Percentiles rank a stretch among this genome's conserved stretches.
These are phyloP conservation scores for Tulasnella sp. DNA, from an alignment of 768 basidiomycete genomes.

Conservation along the genomic window DNA sequence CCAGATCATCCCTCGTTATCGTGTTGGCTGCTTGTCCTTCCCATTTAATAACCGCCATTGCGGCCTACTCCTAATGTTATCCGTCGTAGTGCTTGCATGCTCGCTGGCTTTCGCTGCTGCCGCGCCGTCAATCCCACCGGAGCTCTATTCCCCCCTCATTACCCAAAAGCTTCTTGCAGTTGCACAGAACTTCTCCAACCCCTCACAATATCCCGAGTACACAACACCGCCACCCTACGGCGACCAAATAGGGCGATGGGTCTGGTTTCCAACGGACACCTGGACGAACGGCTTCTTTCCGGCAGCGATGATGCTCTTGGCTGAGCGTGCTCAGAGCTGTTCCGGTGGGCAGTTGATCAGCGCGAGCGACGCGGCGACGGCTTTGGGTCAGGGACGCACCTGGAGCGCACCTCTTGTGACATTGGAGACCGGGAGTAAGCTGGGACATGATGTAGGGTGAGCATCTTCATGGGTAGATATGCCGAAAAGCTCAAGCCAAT, in stretches of 20 bases:
- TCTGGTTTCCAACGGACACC: background rate
- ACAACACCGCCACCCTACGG: slow-evolving; percentile 28
- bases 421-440: slow-evolving; percentile 8
- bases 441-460: slow-evolving; percentile 18
- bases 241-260: slow-evolving; percentile 1
- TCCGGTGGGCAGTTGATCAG: background rate
- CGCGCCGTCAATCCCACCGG: slow-evolving; percentile 25
- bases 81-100: no score
- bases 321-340: slow-evolving; percentile 13
- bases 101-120: background rate
- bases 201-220: slow-evolving; percentile 47
- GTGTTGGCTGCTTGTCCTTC: no score
- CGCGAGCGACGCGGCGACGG: background rate
- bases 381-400: slow-evolving; percentile 4
- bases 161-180: slow-evolving; percentile 49
- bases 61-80: no score
- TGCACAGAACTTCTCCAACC: slow-evolving; percentile 34
- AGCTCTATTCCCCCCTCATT: slow-evolving; percentile 51
- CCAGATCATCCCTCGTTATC: no score
- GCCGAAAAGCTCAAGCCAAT: background rate
- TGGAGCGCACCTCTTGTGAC: slow-evolving; percentile 16
- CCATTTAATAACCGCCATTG: no score
- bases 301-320: slow-evolving; percentile 16
- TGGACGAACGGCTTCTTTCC: slow-evolving; percentile 21
- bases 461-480: background rate